These are phyloP conservation scores for Amborella trichopoda DNA, from an alignment of 164 flowering plant species.

Conservation along the genomic window DNA sequence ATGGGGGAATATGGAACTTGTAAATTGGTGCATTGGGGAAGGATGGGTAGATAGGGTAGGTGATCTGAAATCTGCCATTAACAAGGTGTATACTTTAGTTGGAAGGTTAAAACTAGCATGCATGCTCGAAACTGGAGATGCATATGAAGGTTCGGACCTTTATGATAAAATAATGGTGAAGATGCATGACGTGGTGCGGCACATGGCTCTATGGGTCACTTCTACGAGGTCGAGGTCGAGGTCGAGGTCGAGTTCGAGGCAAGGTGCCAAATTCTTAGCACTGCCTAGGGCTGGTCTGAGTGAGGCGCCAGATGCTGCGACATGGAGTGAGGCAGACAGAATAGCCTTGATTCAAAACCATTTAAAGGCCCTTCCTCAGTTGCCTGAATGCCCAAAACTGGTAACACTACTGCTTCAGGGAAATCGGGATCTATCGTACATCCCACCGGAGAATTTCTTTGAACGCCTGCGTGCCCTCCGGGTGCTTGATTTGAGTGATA, in stretches of 20 bases:
- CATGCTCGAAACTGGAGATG: constrained; percentile 5
- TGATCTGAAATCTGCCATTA: constrained; percentile 2
- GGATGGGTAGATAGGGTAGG: constrained; percentile 4
- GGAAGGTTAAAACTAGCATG: constrained; percentile 7
- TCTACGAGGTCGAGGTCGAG: constrained; percentile 5
- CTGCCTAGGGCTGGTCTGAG: neutral
- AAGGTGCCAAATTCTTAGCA: constrained; percentile 1
- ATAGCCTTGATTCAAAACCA: constrained; percentile 6
- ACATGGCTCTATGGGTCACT: constrained; percentile 9
- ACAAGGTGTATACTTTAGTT: constrained; percentile 5
- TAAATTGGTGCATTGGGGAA: constrained; percentile 8
- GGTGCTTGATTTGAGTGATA: constrained; percentile 9
- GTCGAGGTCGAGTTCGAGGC: too few species aligned
- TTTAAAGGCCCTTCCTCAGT: neutral
- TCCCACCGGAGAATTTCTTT: constrained; percentile 4
- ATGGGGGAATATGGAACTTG: constrained; percentile 2
- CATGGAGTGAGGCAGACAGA: constrained; percentile 8
- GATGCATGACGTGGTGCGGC: constrained; percentile 10
- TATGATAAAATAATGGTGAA: constrained; percentile 2
- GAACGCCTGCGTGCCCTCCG: constrained; percentile 3
- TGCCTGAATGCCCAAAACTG: constrained; percentile 12
- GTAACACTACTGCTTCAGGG: constrained; percentile 7
- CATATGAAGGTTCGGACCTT: too few species aligned
- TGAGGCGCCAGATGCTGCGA: neutral
- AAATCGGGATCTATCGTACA: constrained; percentile 2